Evolutionary conservation across 2,329 filamentous ascomycete genomes (phyloP), one percentile per base, ranked within the genome.

Genomic region (Botryotinia narcissicola): DNA sequence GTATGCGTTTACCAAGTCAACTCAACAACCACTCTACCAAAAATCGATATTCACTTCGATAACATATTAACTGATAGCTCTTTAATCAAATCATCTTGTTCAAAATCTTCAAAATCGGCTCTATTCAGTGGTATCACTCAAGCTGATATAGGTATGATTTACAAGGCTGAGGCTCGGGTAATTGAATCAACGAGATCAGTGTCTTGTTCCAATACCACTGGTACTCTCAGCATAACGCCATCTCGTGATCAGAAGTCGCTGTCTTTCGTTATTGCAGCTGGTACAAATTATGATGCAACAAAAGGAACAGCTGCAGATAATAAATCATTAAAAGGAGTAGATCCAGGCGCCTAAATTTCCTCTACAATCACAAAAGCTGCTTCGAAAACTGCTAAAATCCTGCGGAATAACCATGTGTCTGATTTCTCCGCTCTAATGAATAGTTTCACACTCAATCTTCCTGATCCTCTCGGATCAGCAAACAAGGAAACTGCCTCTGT

Each of bases 231-330:
- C 1, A 75, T 85, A 29, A 73, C 78, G 10, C 74, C 81, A 1
- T 73, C 66, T 0, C 48, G 75, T 14, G 37, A 76, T 7, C 75
- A 80, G 9, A 79, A 74, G 3, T 78, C 76, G 16, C 60, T 84
- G 16, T 81, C 81, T 42, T 12, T 88, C 10, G 80, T 87, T 0
- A 77, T 88, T 25, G 83, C 83, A 8, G 84, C 82, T 1, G 81
- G 80, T 10, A 87, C 86, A 1, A 82, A 88, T 73, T 89, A 86
- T 71, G 85, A 88, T 66, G 80, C 84, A 71, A 84, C 81, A 5
- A 84, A 85, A 48, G 87, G 87, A 1, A 86, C 83, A 64, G 79
- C 81, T 0, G 81, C 80, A 25, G 77, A 77, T 73, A 77, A 80
- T 18, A 88, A 83, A 77, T 85, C 84, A 0, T 89, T 87, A 79